Evolutionary conservation across 257 asterid species (phyloP), one percentile per base, ranked within the genome.

Genomic region (Verbascum thapsus): DNA sequence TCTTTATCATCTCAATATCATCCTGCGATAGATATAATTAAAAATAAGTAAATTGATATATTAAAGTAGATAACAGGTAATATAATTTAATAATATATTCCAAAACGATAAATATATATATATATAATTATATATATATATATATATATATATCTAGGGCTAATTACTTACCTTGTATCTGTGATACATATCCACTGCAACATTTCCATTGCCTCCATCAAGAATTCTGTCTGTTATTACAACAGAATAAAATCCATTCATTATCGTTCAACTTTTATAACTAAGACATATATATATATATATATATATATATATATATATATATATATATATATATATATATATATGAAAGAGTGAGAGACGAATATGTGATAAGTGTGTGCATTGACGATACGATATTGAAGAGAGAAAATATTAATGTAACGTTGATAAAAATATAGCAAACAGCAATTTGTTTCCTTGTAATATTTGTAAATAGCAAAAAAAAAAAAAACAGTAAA

Each of bases 151-250:
- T 43, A 12, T 34, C 37, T 12, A 37, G 1, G 5, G 6, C 34
- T 35, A 50, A 13, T 30, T 5, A 69, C 0, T 43, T 69, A 72
- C 77, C 78, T 66, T 72, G 17, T 72, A 72, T 61, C 78, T 66
- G 4, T 69, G 38, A 18, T 72, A 72, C 73, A 66, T 66, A 61
- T 72, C 73, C 12, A 72, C 78, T 0, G 73, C 78, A n/a, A 64
- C 63, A 61, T 64, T 67, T 47, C 73, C 78, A 19, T 72, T 72
- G 19, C 70, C 51, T 35, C 78, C 78, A 20, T 72, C 73, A 23
- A 42, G 39, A 20, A 72, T 61, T 47, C 69, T 59, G 8, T 61
- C 78, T 72, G 69, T 39, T 3, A 53, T 13, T 42, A 5, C 32
- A 26, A n/a, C 23, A 43, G 9, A 45, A 45, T 37, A 51, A 71